Conservation (phyloP, 768 basidiomycete species). For the Trametes villosa region DNA sequence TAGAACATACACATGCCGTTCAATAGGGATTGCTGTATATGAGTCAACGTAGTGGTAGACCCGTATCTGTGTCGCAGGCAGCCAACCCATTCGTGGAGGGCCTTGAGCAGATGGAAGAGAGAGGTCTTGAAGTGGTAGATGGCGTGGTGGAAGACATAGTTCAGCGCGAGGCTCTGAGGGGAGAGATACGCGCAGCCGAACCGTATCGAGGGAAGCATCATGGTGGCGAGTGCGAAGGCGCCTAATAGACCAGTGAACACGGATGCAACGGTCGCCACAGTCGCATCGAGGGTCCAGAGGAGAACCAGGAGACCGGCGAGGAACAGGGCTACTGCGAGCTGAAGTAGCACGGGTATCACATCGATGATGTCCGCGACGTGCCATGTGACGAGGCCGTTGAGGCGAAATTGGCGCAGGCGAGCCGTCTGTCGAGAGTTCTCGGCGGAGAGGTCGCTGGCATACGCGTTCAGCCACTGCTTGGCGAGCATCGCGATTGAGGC, state of each 20-base stretch:
- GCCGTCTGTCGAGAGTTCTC: background rate
- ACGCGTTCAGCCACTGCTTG: conserved; percentile 7
- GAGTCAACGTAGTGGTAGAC: too few relatives aligned
- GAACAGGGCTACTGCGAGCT: background rate
- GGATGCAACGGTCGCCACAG: background rate
- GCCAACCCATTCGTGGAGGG: too few relatives aligned
- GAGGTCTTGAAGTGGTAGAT: background rate
- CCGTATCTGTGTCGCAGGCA: background rate
- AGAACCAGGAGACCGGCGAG: conserved; percentile 5
- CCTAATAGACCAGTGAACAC: background rate
- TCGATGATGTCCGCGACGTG: background rate
- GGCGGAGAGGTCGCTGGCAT: background rate
- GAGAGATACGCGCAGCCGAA: background rate
- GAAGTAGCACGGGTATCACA: conserved; percentile 1
- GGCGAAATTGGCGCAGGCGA: background rate
- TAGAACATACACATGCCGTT: background rate
- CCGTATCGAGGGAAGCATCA: background rate
- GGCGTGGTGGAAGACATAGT: background rate
- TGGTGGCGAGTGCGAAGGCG: background rate
- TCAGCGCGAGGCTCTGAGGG: background rate
- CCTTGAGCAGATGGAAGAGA: background rate
- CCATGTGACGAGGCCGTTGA: background rate
- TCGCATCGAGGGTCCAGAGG: background rate
- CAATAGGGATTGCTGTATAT: too few relatives aligned
- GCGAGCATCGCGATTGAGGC: background rate